phyloP scores from a whole-genome alignment of 1,139 yeast genomes.

The Debaryomyces singareniensis region DNA sequence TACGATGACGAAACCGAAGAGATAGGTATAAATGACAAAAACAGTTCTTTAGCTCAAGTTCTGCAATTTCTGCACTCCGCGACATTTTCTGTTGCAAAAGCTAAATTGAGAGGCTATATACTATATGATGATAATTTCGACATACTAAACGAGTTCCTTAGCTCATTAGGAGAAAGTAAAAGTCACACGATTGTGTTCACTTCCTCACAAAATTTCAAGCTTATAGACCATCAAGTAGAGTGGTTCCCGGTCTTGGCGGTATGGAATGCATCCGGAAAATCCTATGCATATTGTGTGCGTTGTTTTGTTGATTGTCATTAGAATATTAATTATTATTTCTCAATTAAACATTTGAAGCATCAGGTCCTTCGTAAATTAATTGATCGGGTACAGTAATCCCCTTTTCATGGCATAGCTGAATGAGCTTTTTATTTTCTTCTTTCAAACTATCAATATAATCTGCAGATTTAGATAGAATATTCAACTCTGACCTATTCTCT shows the following conservation, averaged over 20 bases:
- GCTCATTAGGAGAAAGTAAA: background rate
- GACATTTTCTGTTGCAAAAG: background rate
- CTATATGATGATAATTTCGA: background rate
- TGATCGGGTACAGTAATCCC: conserved; percentile 37
- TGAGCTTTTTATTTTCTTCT: conserved; percentile 31
- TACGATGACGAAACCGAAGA: conserved; percentile 39
- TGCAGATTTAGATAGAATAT: conserved; percentile 40
- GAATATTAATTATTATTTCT: background rate
- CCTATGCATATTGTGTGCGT: conserved; percentile 15
- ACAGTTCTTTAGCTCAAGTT: background rate
- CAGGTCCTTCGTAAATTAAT: conserved; percentile 18
- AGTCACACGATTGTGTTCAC: conserved; percentile 9
- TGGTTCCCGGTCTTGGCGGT: conserved; percentile 2
- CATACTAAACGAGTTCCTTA: background rate
- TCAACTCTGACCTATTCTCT: conserved; percentile 41
- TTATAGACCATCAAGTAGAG: conserved; percentile 1
- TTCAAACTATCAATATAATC: conserved; percentile 38
- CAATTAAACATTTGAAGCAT: conserved; percentile 3
- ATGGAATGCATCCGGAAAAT: conserved; percentile 10
- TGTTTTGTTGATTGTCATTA: conserved; percentile 14
- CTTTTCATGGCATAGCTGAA: conserved; percentile 26
- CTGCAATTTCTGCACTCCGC: too few species aligned
- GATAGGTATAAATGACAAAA: conserved; percentile 6
- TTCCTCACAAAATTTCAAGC: conserved; percentile 2
- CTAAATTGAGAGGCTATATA: background rate